Percentiles rank a stretch among this genome's conserved stretches.
Conservation (phyloP, 768 basidiomycete species). For the Agrocybe praecox region DNA sequence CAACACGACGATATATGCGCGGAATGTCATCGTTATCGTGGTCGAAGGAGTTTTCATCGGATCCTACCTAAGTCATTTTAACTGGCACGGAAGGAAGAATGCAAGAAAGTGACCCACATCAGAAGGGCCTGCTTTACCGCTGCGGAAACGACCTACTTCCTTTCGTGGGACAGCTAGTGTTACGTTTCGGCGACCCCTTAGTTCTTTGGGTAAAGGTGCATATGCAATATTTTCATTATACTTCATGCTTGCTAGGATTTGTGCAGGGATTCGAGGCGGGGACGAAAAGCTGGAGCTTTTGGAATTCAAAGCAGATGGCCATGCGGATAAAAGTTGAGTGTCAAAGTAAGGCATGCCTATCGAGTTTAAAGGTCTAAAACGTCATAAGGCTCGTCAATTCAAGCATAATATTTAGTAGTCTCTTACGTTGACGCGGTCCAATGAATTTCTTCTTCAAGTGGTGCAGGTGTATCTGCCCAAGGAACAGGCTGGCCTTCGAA, state of each 20-base stretch:
- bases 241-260: constrained; percentile 78
- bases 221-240: constrained; percentile 90
- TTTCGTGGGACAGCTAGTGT: constrained; percentile 54
- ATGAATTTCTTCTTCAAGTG: constrained; percentile 69
- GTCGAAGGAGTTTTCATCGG: constrained; percentile 55
- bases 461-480: constrained; percentile 77
- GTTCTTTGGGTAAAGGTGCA: constrained; percentile 83
- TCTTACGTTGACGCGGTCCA: constrained; percentile 85
- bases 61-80: constrained; percentile 37
- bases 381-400: background rate
- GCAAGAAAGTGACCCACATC: constrained; percentile 39
- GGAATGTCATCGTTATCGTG: constrained; percentile 66
- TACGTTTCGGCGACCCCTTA: constrained; percentile 84
- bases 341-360: constrained; percentile 90
- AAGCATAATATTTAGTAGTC: background rate
- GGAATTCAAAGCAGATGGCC: constrained; percentile 48
- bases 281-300: constrained; percentile 57
- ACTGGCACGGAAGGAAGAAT: background rate
- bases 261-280: constrained; percentile 76
- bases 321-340: constrained; percentile 72
- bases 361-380: constrained; percentile 75
- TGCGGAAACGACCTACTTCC: constrained; percentile 77
- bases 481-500: constrained; percentile 86
- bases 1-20: constrained; percentile 84
- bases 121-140: constrained; percentile 61